phyloP scores from a whole-genome alignment of 768 basidiomycete genomes.

The Podaxis sp. region DNA sequence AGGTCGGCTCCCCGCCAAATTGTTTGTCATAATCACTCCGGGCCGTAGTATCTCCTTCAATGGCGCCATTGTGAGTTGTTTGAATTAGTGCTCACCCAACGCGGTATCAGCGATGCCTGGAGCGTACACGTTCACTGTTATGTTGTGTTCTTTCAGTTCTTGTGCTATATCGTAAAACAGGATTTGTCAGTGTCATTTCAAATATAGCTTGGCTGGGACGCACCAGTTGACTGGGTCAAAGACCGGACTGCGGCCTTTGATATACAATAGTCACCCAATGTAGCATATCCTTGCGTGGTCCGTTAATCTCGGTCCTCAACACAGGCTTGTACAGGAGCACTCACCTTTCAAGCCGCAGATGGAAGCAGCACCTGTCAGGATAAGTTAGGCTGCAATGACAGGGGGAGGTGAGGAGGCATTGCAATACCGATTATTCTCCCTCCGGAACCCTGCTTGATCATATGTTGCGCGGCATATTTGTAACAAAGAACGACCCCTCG shows the following conservation, averaged over 20 bases:
- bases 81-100: not conserved
- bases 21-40: not conserved
- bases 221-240: constrained; percentile 35
- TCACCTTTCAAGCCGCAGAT: constrained; percentile 24
- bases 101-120: constrained; percentile 22
- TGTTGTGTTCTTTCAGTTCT: constrained; percentile 32
- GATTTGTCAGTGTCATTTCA: not conserved
- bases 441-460: constrained; percentile 49
- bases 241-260: constrained; percentile 37
- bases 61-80: not conserved
- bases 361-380: constrained; percentile 21
- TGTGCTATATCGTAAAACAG: constrained; percentile 19
- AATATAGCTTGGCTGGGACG: not conserved
- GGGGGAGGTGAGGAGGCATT: not conserved
- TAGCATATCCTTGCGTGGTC: not conserved
- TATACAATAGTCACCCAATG: constrained; percentile 23
- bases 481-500: constrained; percentile 59
- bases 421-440: constrained; percentile 48
- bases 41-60: not conserved
- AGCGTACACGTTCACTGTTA: constrained; percentile 40
- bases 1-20: not conserved
- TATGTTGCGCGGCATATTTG: constrained; percentile 59
- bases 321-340: not conserved
- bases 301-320: not conserved
- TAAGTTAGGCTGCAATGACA: not conserved